These are phyloP conservation scores for Xylaria sp. DNA, from an alignment of 2,329 filamentous ascomycete species.

Conservation along the genomic window DNA sequence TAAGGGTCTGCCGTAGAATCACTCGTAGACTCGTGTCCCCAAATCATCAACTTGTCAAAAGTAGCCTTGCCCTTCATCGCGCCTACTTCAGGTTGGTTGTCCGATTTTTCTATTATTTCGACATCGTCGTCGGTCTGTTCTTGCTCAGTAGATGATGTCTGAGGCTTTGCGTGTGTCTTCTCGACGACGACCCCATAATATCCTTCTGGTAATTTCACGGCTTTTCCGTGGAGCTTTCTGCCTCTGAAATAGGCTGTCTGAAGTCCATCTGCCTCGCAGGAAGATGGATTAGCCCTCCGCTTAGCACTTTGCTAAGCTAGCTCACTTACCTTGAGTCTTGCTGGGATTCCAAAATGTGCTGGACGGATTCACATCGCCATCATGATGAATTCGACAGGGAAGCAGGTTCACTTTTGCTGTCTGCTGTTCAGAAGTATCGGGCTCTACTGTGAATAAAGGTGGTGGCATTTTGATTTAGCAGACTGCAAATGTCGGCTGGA, in stretches of 20 bases:
- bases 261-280: constrained; percentile 57
- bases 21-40: constrained; percentile 79
- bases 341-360: constrained; percentile 77
- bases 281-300: constrained; percentile 23
- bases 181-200: constrained; percentile 74
- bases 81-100: constrained; percentile 61
- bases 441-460: constrained; percentile 44
- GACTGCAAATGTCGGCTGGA: neutral
- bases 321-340: constrained; percentile 57
- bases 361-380: constrained; percentile 74
- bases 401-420: constrained; percentile 67
- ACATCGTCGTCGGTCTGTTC: constrained; percentile 50
- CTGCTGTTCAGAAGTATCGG: constrained; percentile 32
- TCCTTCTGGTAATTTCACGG: constrained; percentile 73
- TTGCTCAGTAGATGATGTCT: constrained; percentile 44
- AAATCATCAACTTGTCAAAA: constrained; percentile 83
- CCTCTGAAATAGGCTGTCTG: constrained; percentile 79
- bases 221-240: constrained; percentile 77
- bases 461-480: constrained; percentile 44
- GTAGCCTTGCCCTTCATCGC: constrained; percentile 71
- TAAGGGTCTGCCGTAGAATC: constrained; percentile 74
- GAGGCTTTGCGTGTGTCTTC: constrained; percentile 54
- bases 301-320: neutral
- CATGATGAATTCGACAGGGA: constrained; percentile 82
- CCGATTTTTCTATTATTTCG: constrained; percentile 58